Percentiles rank a stretch among this genome's conserved stretches.
These are phyloP conservation scores for Lathyrus tuberosus DNA, from an alignment of 306 rosid species.

Conservation along the genomic window DNA sequence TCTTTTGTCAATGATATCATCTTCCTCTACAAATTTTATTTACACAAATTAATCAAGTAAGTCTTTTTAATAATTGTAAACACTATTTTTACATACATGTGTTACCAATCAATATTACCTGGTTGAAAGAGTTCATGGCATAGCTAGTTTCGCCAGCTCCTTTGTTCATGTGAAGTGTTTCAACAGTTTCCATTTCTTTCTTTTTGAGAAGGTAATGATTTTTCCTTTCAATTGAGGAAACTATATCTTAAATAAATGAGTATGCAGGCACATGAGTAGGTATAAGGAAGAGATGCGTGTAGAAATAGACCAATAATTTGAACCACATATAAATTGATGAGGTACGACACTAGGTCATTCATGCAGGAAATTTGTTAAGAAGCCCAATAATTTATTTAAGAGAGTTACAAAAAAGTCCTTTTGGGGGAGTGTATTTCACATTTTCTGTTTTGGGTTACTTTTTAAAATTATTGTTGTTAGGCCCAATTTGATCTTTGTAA, in stretches of 20 bases:
- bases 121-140: constrained; percentile 67
- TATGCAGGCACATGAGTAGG: background rate
- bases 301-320: background rate
- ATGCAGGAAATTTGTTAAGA: no score
- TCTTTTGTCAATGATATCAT: constrained; percentile 47
- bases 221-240: background rate
- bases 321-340: no score
- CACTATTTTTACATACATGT: no score
- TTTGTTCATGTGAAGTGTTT: constrained; percentile 73
- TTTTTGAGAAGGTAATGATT: background rate
- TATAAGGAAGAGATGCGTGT: background rate
- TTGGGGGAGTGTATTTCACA: no score
- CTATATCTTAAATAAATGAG: background rate
- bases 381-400: no score
- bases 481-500: no score
- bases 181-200: constrained; percentile 56
- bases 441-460: no score
- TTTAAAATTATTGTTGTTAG: no score
- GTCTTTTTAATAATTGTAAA: no score
- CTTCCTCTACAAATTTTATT: constrained; percentile 40
- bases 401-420: no score
- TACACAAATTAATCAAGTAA: background rate
- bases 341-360: no score
- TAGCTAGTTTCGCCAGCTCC: constrained; percentile 71
- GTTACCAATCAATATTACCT: constrained; percentile 8